phyloP scores from a whole-genome alignment of 148 eudicot genomes.

The Arctostaphylos glauca region DNA sequence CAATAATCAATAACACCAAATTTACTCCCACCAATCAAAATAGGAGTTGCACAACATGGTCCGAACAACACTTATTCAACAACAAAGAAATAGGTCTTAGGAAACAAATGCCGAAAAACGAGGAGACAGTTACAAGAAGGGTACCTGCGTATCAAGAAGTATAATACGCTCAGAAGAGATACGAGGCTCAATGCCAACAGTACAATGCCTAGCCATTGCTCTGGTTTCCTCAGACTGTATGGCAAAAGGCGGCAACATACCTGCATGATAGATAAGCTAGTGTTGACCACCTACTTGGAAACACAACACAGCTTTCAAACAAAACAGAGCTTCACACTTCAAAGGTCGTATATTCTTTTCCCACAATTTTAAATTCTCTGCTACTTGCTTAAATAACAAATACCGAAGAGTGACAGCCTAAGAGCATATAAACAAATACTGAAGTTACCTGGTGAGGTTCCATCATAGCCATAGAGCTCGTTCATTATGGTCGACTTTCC shows the following conservation, averaged over 20 bases:
- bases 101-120: not conserved
- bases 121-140: not conserved
- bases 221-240: constrained; percentile 68
- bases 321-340: not conserved
- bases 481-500: constrained; percentile 91
- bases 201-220: constrained; percentile 79
- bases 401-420: not conserved
- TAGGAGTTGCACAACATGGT: not conserved
- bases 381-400: not conserved
- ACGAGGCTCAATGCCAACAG: constrained; percentile 84
- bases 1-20: not conserved
- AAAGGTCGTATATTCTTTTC: not conserved
- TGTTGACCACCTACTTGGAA: not conserved
- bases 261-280: constrained; percentile 29
- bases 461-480: constrained; percentile 83
- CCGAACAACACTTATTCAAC: not conserved
- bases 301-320: not conserved
- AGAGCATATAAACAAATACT: too few relatives aligned
- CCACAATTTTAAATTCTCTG: not conserved
- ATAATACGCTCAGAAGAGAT: constrained; percentile 75
- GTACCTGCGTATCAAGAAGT: constrained; percentile 94
- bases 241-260: constrained; percentile 86
- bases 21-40: not conserved
- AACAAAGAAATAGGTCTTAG: not conserved
- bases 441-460: constrained; percentile 63